Conservation (phyloP, 2,329 filamentous ascomycete genomes). For the Diaporthe eres region DNA sequence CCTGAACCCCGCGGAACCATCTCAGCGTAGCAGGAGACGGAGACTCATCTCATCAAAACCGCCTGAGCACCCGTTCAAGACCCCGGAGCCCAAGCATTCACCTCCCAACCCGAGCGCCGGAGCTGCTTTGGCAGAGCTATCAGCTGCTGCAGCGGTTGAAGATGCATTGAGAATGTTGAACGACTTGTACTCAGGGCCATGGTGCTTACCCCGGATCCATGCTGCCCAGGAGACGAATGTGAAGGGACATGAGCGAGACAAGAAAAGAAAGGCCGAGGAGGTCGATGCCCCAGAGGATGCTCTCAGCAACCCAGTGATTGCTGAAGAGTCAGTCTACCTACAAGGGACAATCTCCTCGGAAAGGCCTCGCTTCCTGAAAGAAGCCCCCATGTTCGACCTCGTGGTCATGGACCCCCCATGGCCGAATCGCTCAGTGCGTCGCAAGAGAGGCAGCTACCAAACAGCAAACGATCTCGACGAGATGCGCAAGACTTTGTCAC, state of each 20-base stretch:
- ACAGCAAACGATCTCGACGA: conserved; percentile 62
- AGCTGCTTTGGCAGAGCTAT: conserved; percentile 67
- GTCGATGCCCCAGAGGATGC: conserved; percentile 38
- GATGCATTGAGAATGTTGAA: conserved; percentile 58
- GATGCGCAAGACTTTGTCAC: conserved; percentile 64
- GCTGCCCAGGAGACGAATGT: neutral
- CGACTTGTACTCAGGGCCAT: conserved; percentile 57
- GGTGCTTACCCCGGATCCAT: conserved; percentile 59
- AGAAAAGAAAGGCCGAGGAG: conserved; percentile 36
- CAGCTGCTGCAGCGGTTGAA: conserved; percentile 63
- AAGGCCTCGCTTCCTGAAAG: conserved; percentile 56
- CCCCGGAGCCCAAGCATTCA: conserved; percentile 63
- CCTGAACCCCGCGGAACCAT: conserved; percentile 49
- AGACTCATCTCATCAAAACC: conserved; percentile 63
- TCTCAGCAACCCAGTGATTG: conserved; percentile 51
- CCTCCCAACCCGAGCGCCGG: conserved; percentile 54
- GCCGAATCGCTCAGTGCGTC: conserved; percentile 81
- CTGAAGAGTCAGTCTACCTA: conserved; percentile 60
- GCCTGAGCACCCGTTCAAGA: conserved; percentile 61
- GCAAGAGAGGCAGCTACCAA: conserved; percentile 66
- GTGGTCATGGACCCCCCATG: conserved; percentile 84
- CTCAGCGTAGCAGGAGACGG: conserved; percentile 42
- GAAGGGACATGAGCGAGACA: conserved; percentile 19
- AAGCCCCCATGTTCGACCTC: conserved; percentile 72
- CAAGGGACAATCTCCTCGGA: conserved; percentile 62